Base-by-base conservation (phyloP, 305 asterid species). In the Fraxinus paxiana region DNA sequence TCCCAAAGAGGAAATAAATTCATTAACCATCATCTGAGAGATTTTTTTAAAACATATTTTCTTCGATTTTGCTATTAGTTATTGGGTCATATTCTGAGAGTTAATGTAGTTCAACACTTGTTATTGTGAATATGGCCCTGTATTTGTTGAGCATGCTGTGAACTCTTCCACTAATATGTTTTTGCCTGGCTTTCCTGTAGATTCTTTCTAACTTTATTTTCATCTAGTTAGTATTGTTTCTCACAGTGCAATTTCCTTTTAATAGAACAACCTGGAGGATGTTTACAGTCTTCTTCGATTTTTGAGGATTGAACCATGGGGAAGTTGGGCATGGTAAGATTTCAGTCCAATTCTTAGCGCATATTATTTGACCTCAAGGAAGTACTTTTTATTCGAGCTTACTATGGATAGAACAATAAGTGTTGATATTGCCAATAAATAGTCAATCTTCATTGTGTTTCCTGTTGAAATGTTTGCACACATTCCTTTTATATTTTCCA, bases 301-400 rank as follows among this genome's bases (percentile, higher is more conserved):
- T 90, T 87, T 96, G 89, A 94, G 93, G 91, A 87, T 96, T 86
- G 99, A 96, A 86, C 99, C 99, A 46, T 96, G 99, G 99, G 94
- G 97, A 87, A 96, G 90, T 89, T 96, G 99, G 99, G 97, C 95
- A 18, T 96, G 99, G 99, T 96, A 89, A 84, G 92, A 73, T 86
- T 83, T 83, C 75, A 37, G 59, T 76, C 70, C 73, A 34, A 43
- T 78, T 83, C 89, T 80, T 76, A 78, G 70, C 69, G 51, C 46
- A n/a, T 5, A 26, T 12, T 12, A n/a, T 76, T 61, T 81, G 76
- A 37, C 75, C 37, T 74, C 38, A 28, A 71, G 12, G 26, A 41
- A 35, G 31, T 74, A 15, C 9, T 65, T 56, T 18, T 34, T 81
- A 26, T 54, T 56, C 72, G 79, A 63, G 35, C n/a, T 71, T 8